Percentiles rank a stretch among this genome's conserved stretches.
Conservation (phyloP, 352 stramenopile genomes). For the Nothophytophthora sp. region DNA sequence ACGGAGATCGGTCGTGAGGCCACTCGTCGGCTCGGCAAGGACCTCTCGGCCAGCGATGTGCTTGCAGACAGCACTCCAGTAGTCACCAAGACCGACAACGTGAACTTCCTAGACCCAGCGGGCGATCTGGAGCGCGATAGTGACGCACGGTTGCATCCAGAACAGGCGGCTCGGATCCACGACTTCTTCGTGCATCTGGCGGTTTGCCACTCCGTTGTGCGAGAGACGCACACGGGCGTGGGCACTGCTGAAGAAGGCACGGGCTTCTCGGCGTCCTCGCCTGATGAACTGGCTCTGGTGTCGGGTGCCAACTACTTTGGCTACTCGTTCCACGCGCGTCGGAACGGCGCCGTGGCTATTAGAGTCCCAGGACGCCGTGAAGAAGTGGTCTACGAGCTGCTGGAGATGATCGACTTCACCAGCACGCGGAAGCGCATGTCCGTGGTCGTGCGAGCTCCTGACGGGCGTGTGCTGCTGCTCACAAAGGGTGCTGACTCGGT, state of each 20-base stretch:
- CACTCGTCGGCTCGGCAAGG: slow-evolving; percentile 61
- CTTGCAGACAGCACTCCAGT: slow-evolving; percentile 30
- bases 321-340: slow-evolving; percentile 72
- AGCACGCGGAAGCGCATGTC: slow-evolving; percentile 87
- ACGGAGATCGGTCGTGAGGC: slow-evolving; percentile 81
- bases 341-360: slow-evolving; percentile 59
- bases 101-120: slow-evolving; percentile 84
- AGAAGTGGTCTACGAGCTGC: slow-evolving; percentile 67
- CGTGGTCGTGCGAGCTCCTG: slow-evolving; percentile 69
- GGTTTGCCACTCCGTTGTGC: slow-evolving; percentile 82
- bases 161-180: slow-evolving; percentile 29
- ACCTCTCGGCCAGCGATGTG: slow-evolving; percentile 43
- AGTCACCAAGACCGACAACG: slow-evolving; percentile 61
- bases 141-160: slow-evolving; percentile 49
- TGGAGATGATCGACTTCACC: slow-evolving; percentile 97
- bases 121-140: slow-evolving; percentile 65
- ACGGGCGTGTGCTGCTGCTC: slow-evolving; percentile 68
- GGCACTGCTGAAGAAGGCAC: slow-evolving; percentile 48
- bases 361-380: slow-evolving; percentile 46
- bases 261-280: slow-evolving; percentile 77
- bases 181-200: slow-evolving; percentile 86
- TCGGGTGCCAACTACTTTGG: slow-evolving; percentile 82
- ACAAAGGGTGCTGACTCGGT: slow-evolving; percentile 94
- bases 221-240: slow-evolving; percentile 40
- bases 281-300: slow-evolving; percentile 90